These are phyloP conservation scores for Phytomonas sp. DNA, from an alignment of 208 protist species.

Conservation along the genomic window DNA sequence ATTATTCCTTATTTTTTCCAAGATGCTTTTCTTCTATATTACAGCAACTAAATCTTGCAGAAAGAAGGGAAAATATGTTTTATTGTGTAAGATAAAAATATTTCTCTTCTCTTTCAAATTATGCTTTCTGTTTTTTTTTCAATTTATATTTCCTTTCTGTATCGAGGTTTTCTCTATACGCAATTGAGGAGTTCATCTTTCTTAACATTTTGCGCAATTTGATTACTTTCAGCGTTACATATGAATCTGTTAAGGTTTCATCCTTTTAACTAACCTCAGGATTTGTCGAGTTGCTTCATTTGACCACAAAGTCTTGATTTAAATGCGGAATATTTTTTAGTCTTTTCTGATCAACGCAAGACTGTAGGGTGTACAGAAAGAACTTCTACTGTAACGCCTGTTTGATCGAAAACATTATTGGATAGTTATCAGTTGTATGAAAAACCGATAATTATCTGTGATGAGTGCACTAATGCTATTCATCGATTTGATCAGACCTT, in stretches of 20 bases:
- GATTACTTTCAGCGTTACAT: neutral
- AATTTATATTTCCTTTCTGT: slow-evolving; percentile 10
- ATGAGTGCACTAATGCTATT: slow-evolving; percentile 33
- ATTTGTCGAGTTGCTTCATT: neutral
- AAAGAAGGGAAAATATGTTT: neutral
- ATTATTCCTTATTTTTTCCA: neutral
- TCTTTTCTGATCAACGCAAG: slow-evolving; percentile 22
- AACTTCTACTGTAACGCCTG: slow-evolving; percentile 43
- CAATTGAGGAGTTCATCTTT: neutral
- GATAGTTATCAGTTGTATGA: slow-evolving; percentile 29
- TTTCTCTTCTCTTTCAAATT: neutral
- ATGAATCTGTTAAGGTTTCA: neutral
- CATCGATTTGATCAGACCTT: slow-evolving; percentile 26
- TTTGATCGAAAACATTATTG: slow-evolving; percentile 28
- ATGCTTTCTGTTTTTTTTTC: slow-evolving; percentile 7
- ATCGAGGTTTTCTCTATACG: neutral
- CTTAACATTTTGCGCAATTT: neutral
- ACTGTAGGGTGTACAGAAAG: slow-evolving; percentile 52
- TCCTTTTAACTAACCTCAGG: neutral
- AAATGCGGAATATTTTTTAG: slow-evolving; percentile 37
- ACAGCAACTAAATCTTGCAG: slow-evolving; percentile 1
- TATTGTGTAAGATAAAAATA: neutral
- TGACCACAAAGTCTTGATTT: neutral
- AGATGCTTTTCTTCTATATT: neutral
- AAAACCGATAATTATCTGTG: slow-evolving; percentile 38